Conservation (phyloP, 2,329 filamentous ascomycete genomes). For the Arthrobotrys entomopaga region DNA sequence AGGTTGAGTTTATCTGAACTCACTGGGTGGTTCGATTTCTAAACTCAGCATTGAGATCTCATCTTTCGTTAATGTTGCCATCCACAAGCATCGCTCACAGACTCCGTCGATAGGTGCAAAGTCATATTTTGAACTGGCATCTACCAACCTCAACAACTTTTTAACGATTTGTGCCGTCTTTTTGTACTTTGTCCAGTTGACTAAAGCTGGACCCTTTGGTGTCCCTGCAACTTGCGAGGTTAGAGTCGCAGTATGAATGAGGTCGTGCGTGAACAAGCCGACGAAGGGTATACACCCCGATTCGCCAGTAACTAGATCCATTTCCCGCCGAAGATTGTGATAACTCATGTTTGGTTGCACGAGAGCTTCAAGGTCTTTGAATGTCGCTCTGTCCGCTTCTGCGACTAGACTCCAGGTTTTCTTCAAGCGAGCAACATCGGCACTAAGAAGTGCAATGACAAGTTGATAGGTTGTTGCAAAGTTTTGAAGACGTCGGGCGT, state of each 20-base stretch:
- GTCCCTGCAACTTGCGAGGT: constrained; percentile 78
- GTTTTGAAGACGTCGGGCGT: constrained; percentile 80
- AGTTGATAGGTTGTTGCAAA: constrained; percentile 86
- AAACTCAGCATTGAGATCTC: constrained; percentile 68
- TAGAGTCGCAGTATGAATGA: constrained; percentile 82
- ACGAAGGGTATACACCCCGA: constrained; percentile 85
- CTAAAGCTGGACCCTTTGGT: constrained; percentile 73
- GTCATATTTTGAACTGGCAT: constrained; percentile 78
- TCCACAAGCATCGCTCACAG: constrained; percentile 84
- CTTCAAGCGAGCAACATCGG: constrained; percentile 74
- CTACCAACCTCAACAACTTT: constrained; percentile 79
- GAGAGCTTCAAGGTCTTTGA: constrained; percentile 75
- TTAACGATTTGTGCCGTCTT: constrained; percentile 81
- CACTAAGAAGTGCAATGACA: constrained; percentile 78
- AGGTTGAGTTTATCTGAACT: constrained; percentile 34
- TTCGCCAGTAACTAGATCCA: constrained; percentile 74
- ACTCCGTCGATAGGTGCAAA: constrained; percentile 81
- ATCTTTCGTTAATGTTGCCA: constrained; percentile 78
- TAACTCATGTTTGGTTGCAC: constrained; percentile 83
- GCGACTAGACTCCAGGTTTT: constrained; percentile 79
- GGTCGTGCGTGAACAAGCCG: constrained; percentile 81
- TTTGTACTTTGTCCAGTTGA: constrained; percentile 86
- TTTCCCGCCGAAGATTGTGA: constrained; percentile 78
- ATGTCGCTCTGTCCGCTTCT: constrained; percentile 71
- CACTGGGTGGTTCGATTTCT: constrained; percentile 54